Evolutionary conservation across 1,284 basidiomycete species (phyloP), one percentile per base, ranked within the genome.

Genomic region (Pseudozyma sp.): DNA sequence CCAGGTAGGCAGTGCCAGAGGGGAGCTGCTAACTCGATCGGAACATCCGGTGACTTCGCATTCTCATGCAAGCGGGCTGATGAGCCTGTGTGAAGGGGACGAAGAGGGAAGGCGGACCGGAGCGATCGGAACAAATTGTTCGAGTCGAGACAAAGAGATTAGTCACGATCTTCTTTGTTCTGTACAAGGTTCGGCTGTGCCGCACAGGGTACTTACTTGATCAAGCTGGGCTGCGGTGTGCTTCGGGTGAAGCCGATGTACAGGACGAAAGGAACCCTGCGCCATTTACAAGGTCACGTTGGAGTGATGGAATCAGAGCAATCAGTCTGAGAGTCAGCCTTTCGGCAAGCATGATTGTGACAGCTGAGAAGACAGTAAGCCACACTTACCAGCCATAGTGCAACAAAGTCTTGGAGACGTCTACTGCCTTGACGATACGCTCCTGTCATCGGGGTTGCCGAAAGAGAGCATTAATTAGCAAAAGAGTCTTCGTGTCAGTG

Each of bases 221-320:
- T 78, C 64, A 83, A 57, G 70, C 78, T 83, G 17, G 81, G 81
- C 57, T 75, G 80, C 19, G 78, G 76, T 44, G 75, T 73, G 68
- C 79, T 81, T 54, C 75, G 71, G 54, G 80, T 79, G 74, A 78
- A 83, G 30, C 81, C 81, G 54, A 83, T 73, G 61, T 81, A 83
- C 43, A 83, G 77, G 34, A 83, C 79, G 54, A 83, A 83, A 35
- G 81, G 81, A 14, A 83, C 79, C 81, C 81, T 81, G 57, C 45
- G 14, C 7, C 33, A 48, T 24, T 33, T 40, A 48, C 49, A 49
- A n/a, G 40, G 33, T 45, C 5, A 11, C 19, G 17, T 31, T 29
- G 33, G 34, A 16, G 31, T 10, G 45, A 44, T 9, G 16, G 31
- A 7, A 49, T 10, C 7, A n/a, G 6, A 29, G 30, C 24, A 35